Evolutionary conservation across 2,329 filamentous ascomycete species (phyloP), one percentile per base, ranked within the genome.

Genomic region (Tolypocladium nubicola): DNA sequence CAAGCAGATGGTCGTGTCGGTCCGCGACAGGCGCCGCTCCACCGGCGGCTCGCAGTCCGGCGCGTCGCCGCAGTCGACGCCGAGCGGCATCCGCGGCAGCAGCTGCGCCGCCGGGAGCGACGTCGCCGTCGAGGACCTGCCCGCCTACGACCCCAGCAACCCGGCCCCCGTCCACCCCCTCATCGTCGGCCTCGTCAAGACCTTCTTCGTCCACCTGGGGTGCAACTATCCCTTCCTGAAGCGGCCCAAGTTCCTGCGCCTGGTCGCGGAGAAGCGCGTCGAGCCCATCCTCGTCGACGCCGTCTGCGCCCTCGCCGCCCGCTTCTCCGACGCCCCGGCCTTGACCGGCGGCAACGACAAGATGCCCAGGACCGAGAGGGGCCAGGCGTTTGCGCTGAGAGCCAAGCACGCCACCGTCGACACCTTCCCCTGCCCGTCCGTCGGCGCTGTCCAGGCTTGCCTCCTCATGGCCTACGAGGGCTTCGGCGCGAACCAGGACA

Each of bases 1-100:
- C 74, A 95, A 95, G 71, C 90, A 95, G 70, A 95, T 95, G 89
- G 89, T 95, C 33, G 86, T 88, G 58, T 86, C 87, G 56, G 83
- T 92, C 37, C 81, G 86, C 58, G 85, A 87, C 59, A 77, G 84
- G 59, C 80, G 84, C 30, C 79, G 80, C 30, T 85, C 84, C 55
- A 79, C 77, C 10, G 76, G 73, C 8, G 79, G 77, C 54, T 86
- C 83, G 21, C 79, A 82, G 52, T 82, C 84, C 0, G 76, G 72
- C 10, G 73, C 77, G 0, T 83, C 81, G 0, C 78, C 81, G 0
- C 67, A 75, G 23, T 78, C 79, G 1, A 65, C 66, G 4, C 68
- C 68, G 6, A 72, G 69, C 52, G 70, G 66, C 49, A 49, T 65
- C 6, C 60, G 67, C 21, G 68, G 70, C 40, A 66, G 76, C 74